Evolutionary conservation across 768 basidiomycete genomes (phyloP).

Genomic region (Tephrocybe sp.): DNA sequence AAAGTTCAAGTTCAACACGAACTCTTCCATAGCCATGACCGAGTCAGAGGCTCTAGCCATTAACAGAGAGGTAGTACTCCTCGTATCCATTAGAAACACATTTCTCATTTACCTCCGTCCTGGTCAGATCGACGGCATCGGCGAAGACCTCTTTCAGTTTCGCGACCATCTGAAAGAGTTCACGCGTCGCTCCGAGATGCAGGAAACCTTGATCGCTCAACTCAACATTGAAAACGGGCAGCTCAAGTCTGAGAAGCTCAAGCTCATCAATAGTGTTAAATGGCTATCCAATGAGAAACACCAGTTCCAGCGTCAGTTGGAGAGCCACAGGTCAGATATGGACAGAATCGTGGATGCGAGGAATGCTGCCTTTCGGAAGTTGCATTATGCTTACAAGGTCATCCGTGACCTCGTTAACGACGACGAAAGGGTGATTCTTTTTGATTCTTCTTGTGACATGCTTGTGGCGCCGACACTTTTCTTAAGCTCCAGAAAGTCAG

Average conservation of each 20-base stretch:
- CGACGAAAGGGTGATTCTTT: constrained; percentile 30
- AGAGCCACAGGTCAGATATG: constrained; percentile 27
- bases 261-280: constrained; percentile 29
- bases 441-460: not conserved
- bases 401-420: constrained; percentile 43
- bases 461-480: constrained; percentile 7
- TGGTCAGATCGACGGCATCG: constrained; percentile 15
- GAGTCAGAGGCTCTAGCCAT: constrained; percentile 18
- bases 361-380: constrained; percentile 29
- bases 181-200: constrained; percentile 9
- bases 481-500: constrained; percentile 10
- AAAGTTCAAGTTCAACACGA: not conserved
- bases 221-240: too few species aligned
- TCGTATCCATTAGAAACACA: not conserved
- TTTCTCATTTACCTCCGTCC: not conserved
- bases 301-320: constrained; percentile 30
- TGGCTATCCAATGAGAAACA: constrained; percentile 30
- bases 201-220: constrained; percentile 21
- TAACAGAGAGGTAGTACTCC: constrained; percentile 26
- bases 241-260: constrained; percentile 29
- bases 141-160: constrained; percentile 13
- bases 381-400: constrained; percentile 38
- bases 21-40: constrained; percentile 7
- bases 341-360: constrained; percentile 32
- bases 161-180: constrained; percentile 11